Base-by-base conservation (phyloP, 2,329 filamentous ascomycete species). In the Colletotrichum agaves region DNA sequence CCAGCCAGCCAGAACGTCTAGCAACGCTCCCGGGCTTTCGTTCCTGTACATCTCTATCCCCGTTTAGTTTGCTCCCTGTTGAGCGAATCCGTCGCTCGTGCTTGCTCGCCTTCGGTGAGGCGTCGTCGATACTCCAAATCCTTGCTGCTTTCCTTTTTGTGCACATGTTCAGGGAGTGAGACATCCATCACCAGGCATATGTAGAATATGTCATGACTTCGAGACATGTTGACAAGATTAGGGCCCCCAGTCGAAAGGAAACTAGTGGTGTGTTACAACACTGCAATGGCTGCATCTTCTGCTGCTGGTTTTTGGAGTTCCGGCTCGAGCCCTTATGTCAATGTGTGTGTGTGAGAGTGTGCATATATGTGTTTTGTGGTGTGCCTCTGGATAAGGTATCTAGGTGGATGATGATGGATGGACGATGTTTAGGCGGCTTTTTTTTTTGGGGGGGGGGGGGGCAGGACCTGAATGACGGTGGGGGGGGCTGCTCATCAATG, bases 141-240 rank as follows among this genome's bases (percentile, higher is more conserved):
- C 46, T 31, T 17, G 52, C 21, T 46, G 37, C 31, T n/a, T 53
- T 41, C 31, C 47, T 47, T 53, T 47, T 63, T 58, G 61, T 59
- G 53, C 53, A 35, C 64, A 46, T 53, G 39, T 52, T 53, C 39
- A 47, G 53, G 46, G 46, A 58, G 52, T 63, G 52, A 63, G 60
- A 63, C 60, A 58, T 39, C 46, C 52, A 52, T 47, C 27, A 64
- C 39, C n/a, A 37, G 63, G 43, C 35, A 10, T 37, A 63, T 15
- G 63, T 62, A 58, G 39, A 56, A 56, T 19, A 66, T 66, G 60
- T 63, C 60, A 63, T 58, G 50, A 63, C 60, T 63, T 63, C 44
- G 37, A 63, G 60, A 63, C 59, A 47, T 52, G 21, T 52, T 58
- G 60, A 63, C 63, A 63, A 27, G 44, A 58, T 58, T 33, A 52